These are phyloP conservation scores for Podila clonocystis DNA, from an alignment of 192 early-diverging fungal genomes.

Conservation along the genomic window DNA sequence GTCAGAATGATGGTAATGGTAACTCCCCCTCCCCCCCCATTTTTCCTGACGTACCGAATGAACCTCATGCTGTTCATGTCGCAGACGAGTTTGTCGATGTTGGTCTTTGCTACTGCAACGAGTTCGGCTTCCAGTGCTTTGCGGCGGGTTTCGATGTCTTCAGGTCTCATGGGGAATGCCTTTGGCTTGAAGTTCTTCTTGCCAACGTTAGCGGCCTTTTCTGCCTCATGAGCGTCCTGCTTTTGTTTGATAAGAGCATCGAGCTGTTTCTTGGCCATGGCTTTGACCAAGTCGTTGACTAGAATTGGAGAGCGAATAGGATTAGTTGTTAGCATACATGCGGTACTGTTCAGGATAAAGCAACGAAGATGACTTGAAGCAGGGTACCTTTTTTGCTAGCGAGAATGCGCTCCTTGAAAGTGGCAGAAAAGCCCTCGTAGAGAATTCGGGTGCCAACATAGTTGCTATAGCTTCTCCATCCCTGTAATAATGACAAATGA, in stretches of 20 bases:
- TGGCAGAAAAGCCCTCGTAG: slow-evolving; percentile 72
- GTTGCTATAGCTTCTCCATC: slow-evolving; percentile 82
- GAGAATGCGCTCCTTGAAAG: slow-evolving; percentile 70
- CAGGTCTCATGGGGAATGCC: slow-evolving; percentile 33
- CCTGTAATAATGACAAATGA: slow-evolving; percentile 52
- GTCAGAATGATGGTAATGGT: neutral
- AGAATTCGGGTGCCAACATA: slow-evolving; percentile 78
- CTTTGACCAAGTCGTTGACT: slow-evolving; percentile 29
- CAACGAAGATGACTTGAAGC: neutral
- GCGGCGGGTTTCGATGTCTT: slow-evolving; percentile 42
- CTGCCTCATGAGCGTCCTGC: slow-evolving; percentile 49
- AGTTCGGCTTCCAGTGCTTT: slow-evolving; percentile 57
- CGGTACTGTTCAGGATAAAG: neutral
- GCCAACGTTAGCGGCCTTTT: slow-evolving; percentile 47
- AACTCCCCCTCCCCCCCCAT: too few species aligned
- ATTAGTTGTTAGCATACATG: neutral
- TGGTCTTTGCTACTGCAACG: slow-evolving; percentile 62
- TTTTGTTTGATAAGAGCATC: slow-evolving; percentile 37
- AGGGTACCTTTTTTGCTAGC: slow-evolving; percentile 63
- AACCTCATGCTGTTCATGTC: slow-evolving; percentile 71
- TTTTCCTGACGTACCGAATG: slow-evolving; percentile 62
- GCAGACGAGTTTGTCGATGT: slow-evolving; percentile 66
- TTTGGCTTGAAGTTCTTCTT: slow-evolving; percentile 52
- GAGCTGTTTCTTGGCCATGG: slow-evolving; percentile 41
- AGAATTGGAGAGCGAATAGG: neutral